Conservation (phyloP, 768 basidiomycete genomes). For the Agaricus blazei region DNA sequence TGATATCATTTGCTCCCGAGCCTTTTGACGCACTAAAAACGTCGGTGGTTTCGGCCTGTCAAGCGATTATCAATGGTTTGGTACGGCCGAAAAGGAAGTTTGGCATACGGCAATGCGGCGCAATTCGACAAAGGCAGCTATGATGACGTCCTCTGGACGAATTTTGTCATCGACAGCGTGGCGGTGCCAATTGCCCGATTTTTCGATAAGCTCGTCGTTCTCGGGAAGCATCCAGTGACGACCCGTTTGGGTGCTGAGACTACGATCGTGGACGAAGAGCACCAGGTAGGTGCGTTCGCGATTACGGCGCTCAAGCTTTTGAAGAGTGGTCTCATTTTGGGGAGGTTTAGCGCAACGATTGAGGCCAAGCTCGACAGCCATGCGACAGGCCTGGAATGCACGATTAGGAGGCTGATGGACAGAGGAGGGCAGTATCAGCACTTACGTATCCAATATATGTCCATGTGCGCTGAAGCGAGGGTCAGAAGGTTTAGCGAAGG, state of each 20-base stretch:
- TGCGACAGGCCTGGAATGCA: constrained; percentile 63
- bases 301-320: constrained; percentile 73
- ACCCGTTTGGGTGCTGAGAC: constrained; percentile 82
- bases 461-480: constrained; percentile 63
- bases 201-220: constrained; percentile 65
- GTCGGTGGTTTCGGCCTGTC: constrained; percentile 75
- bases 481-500: constrained; percentile 15
- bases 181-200: constrained; percentile 69
- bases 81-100: background rate
- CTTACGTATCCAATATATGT: constrained; percentile 82
- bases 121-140: constrained; percentile 71
- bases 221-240: constrained; percentile 87
- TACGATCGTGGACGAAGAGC: constrained; percentile 81
- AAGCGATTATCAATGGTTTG: constrained; percentile 5
- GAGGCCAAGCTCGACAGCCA: constrained; percentile 80
- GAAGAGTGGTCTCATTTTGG: constrained; percentile 56
- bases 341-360: constrained; percentile 62
- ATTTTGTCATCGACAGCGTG: constrained; percentile 39
- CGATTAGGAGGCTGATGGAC: background rate
- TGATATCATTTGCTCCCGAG: constrained; percentile 47
- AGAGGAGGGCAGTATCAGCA: constrained; percentile 13
- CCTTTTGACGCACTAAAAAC: constrained; percentile 54
- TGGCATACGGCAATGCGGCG: constrained; percentile 71
- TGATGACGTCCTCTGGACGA: constrained; percentile 78
- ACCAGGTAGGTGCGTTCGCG: constrained; percentile 85